A percentile compares a stretch with the other conserved stretches of the same genome.
These are phyloP conservation scores for Parsonsia alboflavescens DNA, from an alignment of 257 asterid species.

Conservation along the genomic window DNA sequence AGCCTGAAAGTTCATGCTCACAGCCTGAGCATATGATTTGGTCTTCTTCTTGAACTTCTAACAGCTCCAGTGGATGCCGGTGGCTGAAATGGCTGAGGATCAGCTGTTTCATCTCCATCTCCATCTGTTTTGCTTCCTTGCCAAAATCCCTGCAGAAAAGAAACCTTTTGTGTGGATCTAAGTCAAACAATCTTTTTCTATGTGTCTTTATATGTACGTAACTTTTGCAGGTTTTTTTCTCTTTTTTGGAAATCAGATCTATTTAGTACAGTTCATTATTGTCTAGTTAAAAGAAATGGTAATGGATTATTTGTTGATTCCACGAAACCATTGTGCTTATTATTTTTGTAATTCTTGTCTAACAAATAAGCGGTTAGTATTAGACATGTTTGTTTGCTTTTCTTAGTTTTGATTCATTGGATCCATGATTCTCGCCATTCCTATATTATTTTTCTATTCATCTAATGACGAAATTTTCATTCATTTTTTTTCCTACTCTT, in stretches of 20 bases:
- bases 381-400: background rate
- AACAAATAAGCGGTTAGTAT: no score
- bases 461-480: no score
- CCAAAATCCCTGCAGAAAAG: background rate
- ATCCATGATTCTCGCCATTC: background rate
- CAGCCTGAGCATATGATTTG: constrained; percentile 35
- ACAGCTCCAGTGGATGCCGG: constrained; percentile 25
- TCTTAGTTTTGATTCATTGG: background rate
- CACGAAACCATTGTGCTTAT: background rate
- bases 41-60: constrained; percentile 10
- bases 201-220: background rate
- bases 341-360: no score
- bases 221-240: background rate
- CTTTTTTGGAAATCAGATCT: background rate
- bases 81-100: constrained; percentile 27
- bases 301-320: background rate
- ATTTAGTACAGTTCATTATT: background rate
- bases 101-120: constrained; percentile 1
- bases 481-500: no score
- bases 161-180: background rate
- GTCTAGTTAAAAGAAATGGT: background rate
- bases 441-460: no score
- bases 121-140: background rate
- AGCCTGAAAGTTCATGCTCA: constrained; percentile 18
- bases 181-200: background rate